Evolutionary conservation across 2,329 filamentous ascomycete species (phyloP), one percentile per base, ranked within the genome.

Genomic region (Phyllachora maydis): DNA sequence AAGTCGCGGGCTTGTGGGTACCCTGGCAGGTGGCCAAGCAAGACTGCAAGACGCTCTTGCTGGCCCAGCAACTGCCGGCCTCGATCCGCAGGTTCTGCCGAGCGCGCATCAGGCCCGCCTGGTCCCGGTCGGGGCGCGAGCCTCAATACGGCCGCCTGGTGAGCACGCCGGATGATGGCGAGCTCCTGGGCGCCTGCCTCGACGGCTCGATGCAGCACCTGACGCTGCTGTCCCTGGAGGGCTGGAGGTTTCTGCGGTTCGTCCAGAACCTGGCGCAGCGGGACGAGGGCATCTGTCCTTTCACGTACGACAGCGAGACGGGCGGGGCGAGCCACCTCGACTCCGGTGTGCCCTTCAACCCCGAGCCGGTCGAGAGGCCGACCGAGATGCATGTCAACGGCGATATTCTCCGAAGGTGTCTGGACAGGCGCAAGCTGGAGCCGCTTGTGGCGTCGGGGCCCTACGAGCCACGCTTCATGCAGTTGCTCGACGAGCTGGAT

Each of bases 191-290:
- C 1, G 53, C 72, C 5, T 64, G 63, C 5, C 56, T 81, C 16
- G 67, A 78, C 36, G 78, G 78, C 2, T 66, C 70, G 0, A 37
- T 83, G 13, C 65, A 65, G 30, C 64, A 74, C 26, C 73, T 93
- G 35, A 62, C 62, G 1, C 47, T 83, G 9, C 47, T 95, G 1
- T 50, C 57, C 7, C 37, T 59, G 11, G 45, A 61, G 3, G 59
- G 71, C 6, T 76, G 73, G 65, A 56, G 59, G 5, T 52, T 91
- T 4, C 54, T 95, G 4, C 59, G 61, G 27, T 67, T 85, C 31
- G 40, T 93, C 2, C 72, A 90, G 37, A 72, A 74, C 28, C 41
- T 90, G 22, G 67, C 65, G 14, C 42, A 57, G 22, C 42, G 46
- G 14, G 59, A 56, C 14, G 36, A 42, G 5, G 32, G 39, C 4